Percentiles rank a stretch among this genome's conserved stretches.
These are phyloP conservation scores for Pseudogymnoascus sp. DNA, from an alignment of 2,329 filamentous ascomycete genomes.

Conservation along the genomic window DNA sequence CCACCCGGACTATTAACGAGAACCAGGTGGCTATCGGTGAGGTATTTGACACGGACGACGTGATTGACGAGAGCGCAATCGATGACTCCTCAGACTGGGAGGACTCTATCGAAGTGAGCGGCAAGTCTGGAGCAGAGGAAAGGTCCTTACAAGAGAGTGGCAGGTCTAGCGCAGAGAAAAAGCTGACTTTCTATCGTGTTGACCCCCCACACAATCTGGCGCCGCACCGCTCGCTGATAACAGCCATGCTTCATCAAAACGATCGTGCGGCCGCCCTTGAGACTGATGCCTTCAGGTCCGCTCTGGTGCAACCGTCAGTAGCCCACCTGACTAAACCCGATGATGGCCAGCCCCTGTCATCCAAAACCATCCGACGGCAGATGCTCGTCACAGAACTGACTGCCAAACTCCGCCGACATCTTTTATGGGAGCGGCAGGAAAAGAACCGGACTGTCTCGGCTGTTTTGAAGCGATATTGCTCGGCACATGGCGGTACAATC, in stretches of 20 bases:
- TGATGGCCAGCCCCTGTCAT: conserved; percentile 55
- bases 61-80: conserved; percentile 70
- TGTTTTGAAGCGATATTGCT: conserved; percentile 77
- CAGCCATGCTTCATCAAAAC: conserved; percentile 71
- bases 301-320: conserved; percentile 55
- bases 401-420: conserved; percentile 76
- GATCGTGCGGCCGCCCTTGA: conserved; percentile 59
- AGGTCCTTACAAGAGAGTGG: no score
- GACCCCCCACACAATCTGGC: conserved; percentile 75
- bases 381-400: conserved; percentile 91
- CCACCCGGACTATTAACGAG: no score
- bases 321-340: conserved; percentile 36
- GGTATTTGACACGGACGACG: conserved; percentile 48
- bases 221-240: conserved; percentile 76
- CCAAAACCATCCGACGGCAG: conserved; percentile 78
- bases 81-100: conserved; percentile 46
- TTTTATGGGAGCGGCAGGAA: conserved; percentile 87
- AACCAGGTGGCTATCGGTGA: conserved; percentile 43
- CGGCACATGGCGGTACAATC: conserved; percentile 78
- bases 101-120: conserved; percentile 55
- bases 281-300: conserved; percentile 52
- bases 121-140: no score
- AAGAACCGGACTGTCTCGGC: conserved; percentile 77
- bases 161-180: conserved; percentile 69
- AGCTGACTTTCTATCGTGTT: conserved; percentile 72